Percentiles rank a stretch among this genome's conserved stretches.
Conservation (phyloP, 768 basidiomycete species). For the Podaxis sp. region DNA sequence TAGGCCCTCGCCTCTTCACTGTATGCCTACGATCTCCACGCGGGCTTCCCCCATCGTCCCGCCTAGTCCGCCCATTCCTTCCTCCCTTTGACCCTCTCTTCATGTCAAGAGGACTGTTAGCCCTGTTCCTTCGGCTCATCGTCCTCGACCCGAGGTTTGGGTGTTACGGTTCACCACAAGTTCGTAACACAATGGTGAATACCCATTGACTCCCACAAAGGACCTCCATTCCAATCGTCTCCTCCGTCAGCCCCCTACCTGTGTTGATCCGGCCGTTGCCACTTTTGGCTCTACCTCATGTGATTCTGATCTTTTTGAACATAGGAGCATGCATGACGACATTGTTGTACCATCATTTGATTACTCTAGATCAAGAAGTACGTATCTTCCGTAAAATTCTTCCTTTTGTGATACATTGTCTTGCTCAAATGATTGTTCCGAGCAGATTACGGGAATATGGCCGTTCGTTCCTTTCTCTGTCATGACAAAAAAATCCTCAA, state of each 20-base stretch:
- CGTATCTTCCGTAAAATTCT: neutral
- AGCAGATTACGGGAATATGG: constrained; percentile 21
- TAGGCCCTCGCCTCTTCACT: constrained; percentile 3
- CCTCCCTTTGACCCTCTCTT: neutral
- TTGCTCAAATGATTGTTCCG: neutral
- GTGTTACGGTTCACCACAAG: neutral
- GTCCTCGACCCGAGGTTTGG: neutral
- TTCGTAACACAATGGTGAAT: neutral
- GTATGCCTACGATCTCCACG: neutral
- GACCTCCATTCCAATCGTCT: neutral
- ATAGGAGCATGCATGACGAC: constrained; percentile 23
- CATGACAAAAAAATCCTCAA: neutral
- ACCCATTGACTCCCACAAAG: too few species aligned
- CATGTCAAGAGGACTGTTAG: neutral
- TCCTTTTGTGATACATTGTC: neutral
- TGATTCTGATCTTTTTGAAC: neutral
- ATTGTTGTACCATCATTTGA: constrained; percentile 21
- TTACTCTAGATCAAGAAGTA: constrained; percentile 23
- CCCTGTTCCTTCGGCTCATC: neutral
- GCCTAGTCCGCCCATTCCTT: neutral
- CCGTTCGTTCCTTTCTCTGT: constrained; percentile 13
- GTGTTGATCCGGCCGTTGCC: neutral
- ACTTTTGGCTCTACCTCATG: neutral
- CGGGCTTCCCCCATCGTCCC: neutral
- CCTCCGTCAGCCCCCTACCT: neutral